These are phyloP conservation scores for Sporothrix curviconia DNA, from an alignment of 2,329 filamentous ascomycete genomes.

Conservation along the genomic window DNA sequence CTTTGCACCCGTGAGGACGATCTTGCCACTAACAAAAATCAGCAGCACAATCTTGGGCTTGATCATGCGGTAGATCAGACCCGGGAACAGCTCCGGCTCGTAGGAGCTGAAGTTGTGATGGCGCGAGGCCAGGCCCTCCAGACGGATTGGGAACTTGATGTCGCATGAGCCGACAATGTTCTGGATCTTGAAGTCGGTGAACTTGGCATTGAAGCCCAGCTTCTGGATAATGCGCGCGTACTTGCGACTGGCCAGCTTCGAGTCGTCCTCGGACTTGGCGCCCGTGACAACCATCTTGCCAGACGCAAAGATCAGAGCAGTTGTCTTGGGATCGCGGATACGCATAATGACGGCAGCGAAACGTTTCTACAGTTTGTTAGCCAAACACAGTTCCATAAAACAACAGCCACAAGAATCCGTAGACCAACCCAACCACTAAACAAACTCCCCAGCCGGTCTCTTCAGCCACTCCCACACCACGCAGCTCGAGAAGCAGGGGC, in stretches of 20 bases:
- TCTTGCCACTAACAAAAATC: constrained; percentile 98
- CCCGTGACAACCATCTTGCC: constrained; percentile 99
- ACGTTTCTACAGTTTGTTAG: constrained; percentile 54
- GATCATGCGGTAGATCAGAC: constrained; percentile 99
- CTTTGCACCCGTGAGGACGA: constrained; percentile 94
- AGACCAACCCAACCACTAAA: too few relatives aligned
- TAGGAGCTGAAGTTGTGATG: constrained; percentile 99
- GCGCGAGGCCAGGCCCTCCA: constrained; percentile 93
- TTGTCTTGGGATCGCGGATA: constrained; percentile 98
- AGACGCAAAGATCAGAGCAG: constrained; percentile 84
- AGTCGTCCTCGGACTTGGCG: constrained; percentile 96
- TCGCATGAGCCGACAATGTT: constrained; percentile 99
- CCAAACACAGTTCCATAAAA: constrained; percentile 14
- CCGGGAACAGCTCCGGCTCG: constrained; percentile 92
- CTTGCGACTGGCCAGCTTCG: constrained; percentile 92
- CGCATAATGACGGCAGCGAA: constrained; percentile 99
- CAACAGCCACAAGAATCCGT: background rate
- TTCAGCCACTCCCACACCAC: too few relatives aligned
- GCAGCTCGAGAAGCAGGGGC: too few relatives aligned
- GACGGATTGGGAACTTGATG: constrained; percentile 97
- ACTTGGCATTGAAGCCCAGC: constrained; percentile 98
- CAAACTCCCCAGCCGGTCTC: too few relatives aligned
- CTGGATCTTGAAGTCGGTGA: constrained; percentile 99
- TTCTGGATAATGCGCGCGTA: constrained; percentile 99
- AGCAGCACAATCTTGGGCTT: constrained; percentile 99